A percentile compares a stretch with the other conserved stretches of the same genome.
Evolutionary conservation across 495 filamentous ascomycete genomes (phyloP).

Genomic region (Bathelium albidoporum): DNA sequence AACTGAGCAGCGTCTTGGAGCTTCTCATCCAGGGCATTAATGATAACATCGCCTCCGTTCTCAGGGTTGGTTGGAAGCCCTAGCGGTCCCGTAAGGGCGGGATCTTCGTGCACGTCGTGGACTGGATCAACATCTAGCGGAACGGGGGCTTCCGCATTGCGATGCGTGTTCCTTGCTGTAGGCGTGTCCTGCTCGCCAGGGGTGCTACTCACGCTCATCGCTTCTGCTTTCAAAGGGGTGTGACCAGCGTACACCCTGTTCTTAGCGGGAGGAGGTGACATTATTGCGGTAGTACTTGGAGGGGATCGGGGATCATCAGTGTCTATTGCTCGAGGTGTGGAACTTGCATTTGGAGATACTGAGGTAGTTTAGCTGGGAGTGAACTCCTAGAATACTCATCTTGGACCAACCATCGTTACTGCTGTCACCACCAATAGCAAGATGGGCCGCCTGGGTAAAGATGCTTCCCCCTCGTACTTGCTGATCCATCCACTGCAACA

Average conservation of each 20-base stretch:
- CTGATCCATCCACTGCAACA: background rate
- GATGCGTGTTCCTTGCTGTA: slow-evolving; percentile 19
- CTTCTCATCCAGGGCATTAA: background rate
- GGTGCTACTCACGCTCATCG: slow-evolving; percentile 10
- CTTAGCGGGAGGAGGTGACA: slow-evolving; percentile 14
- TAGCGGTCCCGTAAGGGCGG: slow-evolving; percentile 16
- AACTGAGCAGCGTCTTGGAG: background rate
- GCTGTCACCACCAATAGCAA: background rate
- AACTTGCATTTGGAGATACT: background rate
- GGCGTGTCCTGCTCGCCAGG: slow-evolving; percentile 17
- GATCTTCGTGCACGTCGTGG: slow-evolving; percentile 62
- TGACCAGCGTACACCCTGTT: slow-evolving; percentile 17
- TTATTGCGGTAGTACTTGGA: background rate
- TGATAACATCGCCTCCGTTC: background rate
- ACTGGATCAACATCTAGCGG: slow-evolving; percentile 39
- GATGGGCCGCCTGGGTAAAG: background rate
- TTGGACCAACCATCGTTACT: background rate
- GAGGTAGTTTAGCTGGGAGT: background rate
- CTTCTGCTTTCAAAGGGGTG: slow-evolving; percentile 15
- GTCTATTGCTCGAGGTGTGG: background rate
- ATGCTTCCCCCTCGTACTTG: background rate
- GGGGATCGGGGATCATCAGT: slow-evolving; percentile 14
- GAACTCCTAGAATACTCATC: background rate
- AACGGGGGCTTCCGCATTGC: slow-evolving; percentile 10
- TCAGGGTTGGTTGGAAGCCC: slow-evolving; percentile 17